Evolutionary conservation across 441 rosid genomes (phyloP).

Genomic region (Populus trichocarpa): DNA sequence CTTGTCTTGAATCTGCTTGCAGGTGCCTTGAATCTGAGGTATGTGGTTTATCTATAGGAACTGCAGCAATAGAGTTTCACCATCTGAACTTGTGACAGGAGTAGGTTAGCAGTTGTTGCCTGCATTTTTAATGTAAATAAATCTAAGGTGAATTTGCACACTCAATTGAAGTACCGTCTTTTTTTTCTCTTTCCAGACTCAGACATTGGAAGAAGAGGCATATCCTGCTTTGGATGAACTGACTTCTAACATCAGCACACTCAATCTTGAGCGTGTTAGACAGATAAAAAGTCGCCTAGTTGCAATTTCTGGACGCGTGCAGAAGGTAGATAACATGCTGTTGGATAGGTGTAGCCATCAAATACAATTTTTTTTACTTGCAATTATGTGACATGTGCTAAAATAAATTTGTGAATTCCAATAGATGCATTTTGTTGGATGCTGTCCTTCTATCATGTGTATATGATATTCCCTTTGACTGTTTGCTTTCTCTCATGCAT

Average conservation of each 20-base stretch:
- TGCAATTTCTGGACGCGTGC: constrained; percentile 44
- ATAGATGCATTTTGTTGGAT: background rate
- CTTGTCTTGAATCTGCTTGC: constrained; percentile 56
- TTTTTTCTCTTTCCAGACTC: constrained; percentile 23
- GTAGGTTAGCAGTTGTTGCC: background rate
- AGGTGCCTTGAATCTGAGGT: constrained; percentile 52
- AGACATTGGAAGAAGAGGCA: constrained; percentile 51
- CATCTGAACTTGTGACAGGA: background rate
- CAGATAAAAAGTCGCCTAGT: constrained; percentile 54
- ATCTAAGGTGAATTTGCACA: background rate
- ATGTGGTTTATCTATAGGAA: background rate
- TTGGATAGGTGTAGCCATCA: background rate
- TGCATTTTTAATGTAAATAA: no score
- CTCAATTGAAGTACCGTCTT: background rate
- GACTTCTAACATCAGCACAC: constrained; percentile 49
- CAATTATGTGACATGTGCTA: background rate
- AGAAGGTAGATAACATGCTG: constrained; percentile 32
- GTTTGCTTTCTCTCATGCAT: background rate
- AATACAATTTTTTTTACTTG: background rate
- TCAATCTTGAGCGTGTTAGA: constrained; percentile 48
- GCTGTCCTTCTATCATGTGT: background rate
- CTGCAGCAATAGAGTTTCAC: background rate
- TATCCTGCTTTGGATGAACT: constrained; percentile 54
- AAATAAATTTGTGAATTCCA: background rate
- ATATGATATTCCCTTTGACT: background rate